Conservation (phyloP, 2,329 filamentous ascomycete genomes). For the Exophiala spinifera region DNA sequence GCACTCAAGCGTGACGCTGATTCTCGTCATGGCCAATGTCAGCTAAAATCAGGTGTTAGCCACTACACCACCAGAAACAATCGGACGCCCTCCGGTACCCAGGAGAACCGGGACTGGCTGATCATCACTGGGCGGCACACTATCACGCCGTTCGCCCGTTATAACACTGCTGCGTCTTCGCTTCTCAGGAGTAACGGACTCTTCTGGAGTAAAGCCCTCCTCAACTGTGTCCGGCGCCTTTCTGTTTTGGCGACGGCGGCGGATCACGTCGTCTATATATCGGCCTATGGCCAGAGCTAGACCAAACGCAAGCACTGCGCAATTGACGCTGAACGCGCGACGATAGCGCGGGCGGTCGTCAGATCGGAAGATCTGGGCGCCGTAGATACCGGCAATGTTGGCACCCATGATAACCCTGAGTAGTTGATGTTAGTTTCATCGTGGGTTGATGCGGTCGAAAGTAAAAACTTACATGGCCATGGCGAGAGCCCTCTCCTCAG, state of each 20-base stretch:
- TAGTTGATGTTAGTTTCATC: neutral
- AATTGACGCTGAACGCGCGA: conserved; percentile 49
- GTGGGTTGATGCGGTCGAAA: neutral
- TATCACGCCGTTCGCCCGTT: no score
- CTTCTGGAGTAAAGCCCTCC: no score
- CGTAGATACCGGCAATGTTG: conserved; percentile 61
- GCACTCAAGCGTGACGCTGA: no score
- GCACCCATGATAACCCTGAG: conserved; percentile 61
- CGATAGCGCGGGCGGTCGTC: conserved; percentile 54
- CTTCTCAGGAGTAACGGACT: no score
- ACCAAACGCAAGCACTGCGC: conserved; percentile 46
- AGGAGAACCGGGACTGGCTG: no score
- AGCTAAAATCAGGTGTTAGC: no score
- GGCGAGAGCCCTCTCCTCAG: conserved; percentile 56
- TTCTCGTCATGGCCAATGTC: neutral
- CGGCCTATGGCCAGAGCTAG: conserved; percentile 42
- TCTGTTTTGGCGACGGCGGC: conserved; percentile 19
- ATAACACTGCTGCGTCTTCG: no score
- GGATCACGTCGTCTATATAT: conserved; percentile 43
- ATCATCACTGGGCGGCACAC: no score
- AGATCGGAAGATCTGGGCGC: conserved; percentile 57
- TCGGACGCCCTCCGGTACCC: no score
- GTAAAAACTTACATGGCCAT: conserved; percentile 52
- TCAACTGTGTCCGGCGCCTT: conserved; percentile 17
- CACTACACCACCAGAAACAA: no score